phyloP scores from a whole-genome alignment of 805 yeast species.

The Jamesozyma lodderae region DNA sequence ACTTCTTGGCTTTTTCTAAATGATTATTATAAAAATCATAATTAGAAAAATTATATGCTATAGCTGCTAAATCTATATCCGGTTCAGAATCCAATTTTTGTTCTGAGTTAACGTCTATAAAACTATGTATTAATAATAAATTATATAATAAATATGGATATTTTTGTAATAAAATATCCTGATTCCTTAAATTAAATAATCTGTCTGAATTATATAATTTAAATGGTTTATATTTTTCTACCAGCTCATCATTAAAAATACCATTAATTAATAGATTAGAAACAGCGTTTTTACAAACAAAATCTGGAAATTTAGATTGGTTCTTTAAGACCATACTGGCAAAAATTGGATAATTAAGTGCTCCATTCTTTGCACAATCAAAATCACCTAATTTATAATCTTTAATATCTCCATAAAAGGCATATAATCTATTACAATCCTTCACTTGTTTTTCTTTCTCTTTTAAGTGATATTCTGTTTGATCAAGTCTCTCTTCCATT shows the following conservation, averaged over 20 bases:
- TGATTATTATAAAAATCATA: background rate
- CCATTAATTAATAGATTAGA: slow-evolving; percentile 1
- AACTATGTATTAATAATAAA: background rate
- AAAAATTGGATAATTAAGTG: slow-evolving; percentile 1
- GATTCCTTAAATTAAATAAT: background rate
- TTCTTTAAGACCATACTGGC: background rate
- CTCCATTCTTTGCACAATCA: slow-evolving; percentile 2
- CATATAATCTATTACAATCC: slow-evolving; percentile 1
- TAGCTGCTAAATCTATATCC: background rate
- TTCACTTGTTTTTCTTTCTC: too few relatives aligned
- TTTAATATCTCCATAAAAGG: slow-evolving; percentile 2
- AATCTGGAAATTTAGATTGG: slow-evolving; percentile 2
- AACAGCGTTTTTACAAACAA: too few relatives aligned
- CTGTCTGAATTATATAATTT: slow-evolving; percentile 1
- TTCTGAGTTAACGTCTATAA: background rate
- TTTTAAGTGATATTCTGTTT: too few relatives aligned
- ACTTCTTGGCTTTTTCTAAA: background rate
- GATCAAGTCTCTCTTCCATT: too few relatives aligned
- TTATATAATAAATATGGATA: background rate
- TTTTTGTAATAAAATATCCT: background rate
- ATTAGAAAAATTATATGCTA: background rate
- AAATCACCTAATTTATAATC: slow-evolving; percentile 3
- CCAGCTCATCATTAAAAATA: background rate
- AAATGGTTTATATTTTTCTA: slow-evolving; percentile 1
- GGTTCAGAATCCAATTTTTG: background rate